A percentile compares a stretch with the other conserved stretches of the same genome.
Evolutionary conservation across 2,329 filamentous ascomycete genomes (phyloP).

Genomic region (Aspergillus sojae): DNA sequence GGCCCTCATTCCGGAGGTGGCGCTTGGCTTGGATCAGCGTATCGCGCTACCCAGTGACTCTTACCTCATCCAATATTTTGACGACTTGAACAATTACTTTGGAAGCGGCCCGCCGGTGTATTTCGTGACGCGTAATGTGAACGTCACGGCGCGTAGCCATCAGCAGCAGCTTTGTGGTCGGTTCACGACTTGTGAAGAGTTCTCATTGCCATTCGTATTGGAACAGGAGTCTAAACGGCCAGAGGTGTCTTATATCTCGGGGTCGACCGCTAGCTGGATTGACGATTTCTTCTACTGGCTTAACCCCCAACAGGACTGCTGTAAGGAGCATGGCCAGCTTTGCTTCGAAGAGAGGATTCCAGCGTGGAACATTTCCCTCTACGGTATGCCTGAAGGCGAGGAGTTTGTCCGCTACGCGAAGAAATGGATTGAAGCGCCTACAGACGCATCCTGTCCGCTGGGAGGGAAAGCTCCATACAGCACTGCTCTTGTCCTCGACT

Average conservation of each 20-base stretch:
- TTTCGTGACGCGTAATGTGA: conserved; percentile 83
- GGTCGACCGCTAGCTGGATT: conserved; percentile 90
- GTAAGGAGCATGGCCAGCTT: conserved; percentile 67
- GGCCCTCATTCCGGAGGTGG: conserved; percentile 78
- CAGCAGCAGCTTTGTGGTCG: conserved; percentile 89
- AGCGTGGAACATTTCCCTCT: conserved; percentile 84
- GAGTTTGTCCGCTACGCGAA: conserved; percentile 87
- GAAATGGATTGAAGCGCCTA: conserved; percentile 79
- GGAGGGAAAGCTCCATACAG: conserved; percentile 88
- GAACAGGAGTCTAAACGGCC: conserved; percentile 93
- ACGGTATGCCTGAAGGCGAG: conserved; percentile 88
- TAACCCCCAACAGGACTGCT: conserved; percentile 82
- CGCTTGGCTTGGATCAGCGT: conserved; percentile 89
- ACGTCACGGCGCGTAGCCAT: conserved; percentile 72
- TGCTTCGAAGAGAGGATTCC: conserved; percentile 81
- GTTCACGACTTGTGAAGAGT: conserved; percentile 83
- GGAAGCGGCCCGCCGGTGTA: conserved; percentile 92
- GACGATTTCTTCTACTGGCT: conserved; percentile 97
- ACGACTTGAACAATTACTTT: conserved; percentile 92
- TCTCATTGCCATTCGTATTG: conserved; percentile 84
- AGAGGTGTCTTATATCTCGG: conserved; percentile 82
- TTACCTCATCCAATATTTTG: conserved; percentile 94
- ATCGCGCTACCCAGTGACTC: conserved; percentile 92
- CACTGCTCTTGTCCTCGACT: conserved; percentile 77
- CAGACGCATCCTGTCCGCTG: conserved; percentile 80